Conservation (phyloP, 2,329 filamentous ascomycete species). For the Aspergillus latus region DNA sequence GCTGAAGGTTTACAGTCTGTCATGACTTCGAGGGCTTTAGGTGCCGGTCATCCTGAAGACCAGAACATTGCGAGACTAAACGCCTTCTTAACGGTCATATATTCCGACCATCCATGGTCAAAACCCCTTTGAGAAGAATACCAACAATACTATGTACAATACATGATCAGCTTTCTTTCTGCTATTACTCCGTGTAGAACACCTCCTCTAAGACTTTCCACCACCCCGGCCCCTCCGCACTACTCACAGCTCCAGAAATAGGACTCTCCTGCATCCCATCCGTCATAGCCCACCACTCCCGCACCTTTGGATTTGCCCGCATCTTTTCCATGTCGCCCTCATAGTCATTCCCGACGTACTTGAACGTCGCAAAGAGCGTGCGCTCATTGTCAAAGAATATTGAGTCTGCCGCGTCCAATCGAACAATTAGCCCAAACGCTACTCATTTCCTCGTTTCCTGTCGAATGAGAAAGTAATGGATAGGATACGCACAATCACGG, state of each 20-base stretch:
- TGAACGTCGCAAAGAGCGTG: conserved; percentile 73
- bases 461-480: not conserved
- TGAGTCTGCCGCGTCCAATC: conserved; percentile 55
- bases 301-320: conserved; percentile 69
- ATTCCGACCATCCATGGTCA: not conserved
- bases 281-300: conserved; percentile 80
- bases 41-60: conserved; percentile 1
- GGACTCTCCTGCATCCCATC: conserved; percentile 61
- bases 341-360: conserved; percentile 73
- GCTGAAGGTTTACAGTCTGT: not conserved
- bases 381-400: conserved; percentile 68
- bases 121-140: not conserved
- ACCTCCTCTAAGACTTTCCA: conserved; percentile 39
- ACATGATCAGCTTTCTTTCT: not conserved
- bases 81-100: not conserved
- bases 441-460: not conserved
- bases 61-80: not conserved
- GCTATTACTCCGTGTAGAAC: conserved; percentile 31
- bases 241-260: conserved; percentile 32
- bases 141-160: conserved; percentile 3
- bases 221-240: conserved; percentile 37
- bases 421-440: not conserved
- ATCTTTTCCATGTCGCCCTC: conserved; percentile 74
- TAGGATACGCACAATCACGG: conserved; percentile 59
- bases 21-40: not conserved